These are phyloP conservation scores for Arabidopsis arenosa DNA, from an alignment of 345 rosid genomes.

Conservation along the genomic window DNA sequence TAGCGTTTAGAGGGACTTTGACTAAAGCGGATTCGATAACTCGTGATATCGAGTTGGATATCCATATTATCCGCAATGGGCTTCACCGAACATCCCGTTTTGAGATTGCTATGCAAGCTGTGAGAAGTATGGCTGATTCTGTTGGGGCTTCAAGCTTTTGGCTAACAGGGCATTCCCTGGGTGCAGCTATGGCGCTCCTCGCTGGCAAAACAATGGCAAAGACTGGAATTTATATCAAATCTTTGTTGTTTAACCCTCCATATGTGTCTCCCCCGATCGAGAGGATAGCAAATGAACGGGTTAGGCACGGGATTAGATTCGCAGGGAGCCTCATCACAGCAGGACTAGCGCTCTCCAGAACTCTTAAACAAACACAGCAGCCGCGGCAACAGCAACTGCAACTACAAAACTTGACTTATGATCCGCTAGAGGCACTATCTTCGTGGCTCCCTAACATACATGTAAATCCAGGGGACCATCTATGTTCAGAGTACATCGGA, in stretches of 20 bases:
- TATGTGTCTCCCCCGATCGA: constrained; percentile 79
- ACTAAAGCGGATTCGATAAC: constrained; percentile 67
- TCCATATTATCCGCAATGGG: constrained; percentile 62
- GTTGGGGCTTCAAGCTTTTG: constrained; percentile 69
- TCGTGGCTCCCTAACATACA: constrained; percentile 68
- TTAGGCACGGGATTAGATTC: constrained; percentile 66
- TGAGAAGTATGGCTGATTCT: constrained; percentile 59
- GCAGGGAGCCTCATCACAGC: constrained; percentile 76
- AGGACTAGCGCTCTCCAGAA: constrained; percentile 66
- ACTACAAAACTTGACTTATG: constrained; percentile 43
- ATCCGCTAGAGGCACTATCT: constrained; percentile 55
- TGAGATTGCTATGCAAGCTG: constrained; percentile 74
- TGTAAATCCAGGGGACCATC: constrained; percentile 71
- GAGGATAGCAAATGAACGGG: constrained; percentile 62
- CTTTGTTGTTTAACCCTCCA: constrained; percentile 84
- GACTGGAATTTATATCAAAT: constrained; percentile 53
- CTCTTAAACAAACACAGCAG: constrained; percentile 41
- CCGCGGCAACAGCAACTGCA: constrained; percentile 38
- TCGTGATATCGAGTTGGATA: constrained; percentile 66
- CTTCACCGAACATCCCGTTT: constrained; percentile 71
- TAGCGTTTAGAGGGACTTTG: constrained; percentile 86
- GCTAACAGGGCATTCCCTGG: constrained; percentile 90
- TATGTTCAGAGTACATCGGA: constrained; percentile 82
- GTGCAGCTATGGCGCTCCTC: constrained; percentile 79
- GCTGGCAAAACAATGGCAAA: constrained; percentile 83